A percentile compares a stretch with the other conserved stretches of the same genome.
Evolutionary conservation across 352 stramenopile species (phyloP).

Genomic region (Globisporangium barbulae): DNA sequence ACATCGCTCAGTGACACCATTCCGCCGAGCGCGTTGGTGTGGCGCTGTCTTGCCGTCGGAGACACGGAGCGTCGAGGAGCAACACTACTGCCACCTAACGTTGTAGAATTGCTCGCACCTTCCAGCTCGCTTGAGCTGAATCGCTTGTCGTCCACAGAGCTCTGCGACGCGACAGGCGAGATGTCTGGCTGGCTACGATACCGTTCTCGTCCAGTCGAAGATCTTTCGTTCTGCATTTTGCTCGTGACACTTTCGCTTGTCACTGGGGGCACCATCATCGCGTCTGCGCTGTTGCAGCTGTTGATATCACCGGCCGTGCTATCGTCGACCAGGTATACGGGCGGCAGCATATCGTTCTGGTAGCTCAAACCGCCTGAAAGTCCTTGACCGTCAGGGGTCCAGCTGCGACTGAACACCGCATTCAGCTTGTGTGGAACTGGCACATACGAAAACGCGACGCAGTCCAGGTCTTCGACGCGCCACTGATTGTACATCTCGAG

Average conservation of each 20-base stretch:
- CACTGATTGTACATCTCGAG: constrained; percentile 90
- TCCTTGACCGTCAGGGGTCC: neutral
- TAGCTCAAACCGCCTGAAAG: constrained; percentile 1
- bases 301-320: constrained; percentile 25
- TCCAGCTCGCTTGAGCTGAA: constrained; percentile 9
- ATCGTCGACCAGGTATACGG: constrained; percentile 84
- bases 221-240: neutral
- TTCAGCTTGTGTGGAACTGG: constrained; percentile 75
- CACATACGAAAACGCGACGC: constrained; percentile 79
- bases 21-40: neutral
- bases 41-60: constrained; percentile 7
- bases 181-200: constrained; percentile 13
- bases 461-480: constrained; percentile 84
- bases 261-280: neutral
- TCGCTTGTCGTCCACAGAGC: constrained; percentile 22
- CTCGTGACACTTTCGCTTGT: neutral
- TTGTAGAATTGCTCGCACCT: neutral
- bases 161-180: constrained; percentile 26
- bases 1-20: constrained; percentile 37
- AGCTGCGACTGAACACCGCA: constrained; percentile 35
- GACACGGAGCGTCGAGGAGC: constrained; percentile 12
- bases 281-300: neutral
- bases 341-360: constrained; percentile 37
- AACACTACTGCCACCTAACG: neutral
- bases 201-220: neutral